Evolutionary conservation across 208 protist species (phyloP).

Genomic region (Leishmania aethiopica): DNA sequence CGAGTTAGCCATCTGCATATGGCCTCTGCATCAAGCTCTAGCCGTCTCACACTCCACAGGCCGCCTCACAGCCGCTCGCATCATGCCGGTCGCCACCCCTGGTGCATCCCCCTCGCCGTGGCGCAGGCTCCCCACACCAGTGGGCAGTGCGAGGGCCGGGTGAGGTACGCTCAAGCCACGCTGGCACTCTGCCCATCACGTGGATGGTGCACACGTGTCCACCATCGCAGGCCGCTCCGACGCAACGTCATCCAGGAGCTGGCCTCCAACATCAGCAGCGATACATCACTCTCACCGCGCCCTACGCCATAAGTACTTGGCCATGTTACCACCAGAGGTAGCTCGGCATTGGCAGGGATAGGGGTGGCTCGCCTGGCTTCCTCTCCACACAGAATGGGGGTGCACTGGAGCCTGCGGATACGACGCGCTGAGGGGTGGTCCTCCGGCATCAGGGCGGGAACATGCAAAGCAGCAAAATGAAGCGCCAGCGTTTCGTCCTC

Average conservation of each 20-base stretch:
- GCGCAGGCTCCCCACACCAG: background rate
- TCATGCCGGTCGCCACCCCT: background rate
- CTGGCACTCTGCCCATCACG: background rate
- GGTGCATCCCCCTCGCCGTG: background rate
- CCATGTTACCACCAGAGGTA: background rate
- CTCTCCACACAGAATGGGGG: background rate
- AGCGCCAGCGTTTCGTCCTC: background rate
- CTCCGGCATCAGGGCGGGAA: background rate
- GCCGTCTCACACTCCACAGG: too few species aligned
- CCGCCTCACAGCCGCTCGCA: too few species aligned
- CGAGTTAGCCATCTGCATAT: too few species aligned
- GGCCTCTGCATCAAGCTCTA: too few species aligned
- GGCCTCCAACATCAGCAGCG: background rate
- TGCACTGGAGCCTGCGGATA: background rate
- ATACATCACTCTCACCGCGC: background rate
- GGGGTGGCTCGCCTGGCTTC: background rate
- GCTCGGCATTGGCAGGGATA: background rate
- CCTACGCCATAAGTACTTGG: background rate
- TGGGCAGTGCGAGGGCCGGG: background rate
- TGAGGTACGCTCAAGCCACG: background rate
- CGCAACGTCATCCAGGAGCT: background rate
- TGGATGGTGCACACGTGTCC: background rate
- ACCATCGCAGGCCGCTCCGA: too few species aligned
- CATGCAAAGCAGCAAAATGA: background rate
- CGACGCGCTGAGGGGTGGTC: background rate